Evolutionary conservation across 179 eudicot genomes (phyloP), one percentile per base, ranked within the genome.

Genomic region (Carnegiea gigantea): DNA sequence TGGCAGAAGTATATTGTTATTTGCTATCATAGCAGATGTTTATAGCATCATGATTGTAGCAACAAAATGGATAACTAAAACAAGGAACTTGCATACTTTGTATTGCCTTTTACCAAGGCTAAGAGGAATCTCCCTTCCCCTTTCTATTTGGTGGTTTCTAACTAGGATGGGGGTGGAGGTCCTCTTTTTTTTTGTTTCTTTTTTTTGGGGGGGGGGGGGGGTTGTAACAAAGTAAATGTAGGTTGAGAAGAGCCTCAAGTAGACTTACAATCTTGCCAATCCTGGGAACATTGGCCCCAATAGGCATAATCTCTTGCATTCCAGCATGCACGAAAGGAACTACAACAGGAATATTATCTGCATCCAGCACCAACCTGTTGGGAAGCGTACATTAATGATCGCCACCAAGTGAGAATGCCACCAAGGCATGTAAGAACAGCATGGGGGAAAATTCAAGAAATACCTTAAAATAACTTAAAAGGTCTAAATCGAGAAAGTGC

Each of bases 261-360:
- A 51, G 28, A 83, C 91, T 53, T 85, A 93, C 98, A 54, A 85
- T 91, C 86, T 93, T 95, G 80, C 98, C 98, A 78, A 92, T 86
- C 82, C 90, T 85, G 6, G 98, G 98, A 78, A 93, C 59, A 82
- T 81, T 91, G 80, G 98, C 91, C 13, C 98, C 98, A 82, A 95
- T 85, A 62, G 98, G 98, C 93, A 95, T 90, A 76, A 95, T 88
- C 38, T 95, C 97, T 89, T 95, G 98, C 98, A 95, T 95, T 72
- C 98, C 98, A 73, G 92, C 87, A 86, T 95, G 98, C 81, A 95
- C 98, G 87, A 95, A 93, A 3, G 98, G 98, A 72, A 95, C 84
- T 64, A 93, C 98, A 44, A 91, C 81, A n/a, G 98, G 98, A 44
- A 83, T 83, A 81, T 83, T 89, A 79, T 95, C 98, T 30, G 98